Conservation (phyloP, 352 stramenopile genomes). For the Globisporangium recalcitrans region DNA sequence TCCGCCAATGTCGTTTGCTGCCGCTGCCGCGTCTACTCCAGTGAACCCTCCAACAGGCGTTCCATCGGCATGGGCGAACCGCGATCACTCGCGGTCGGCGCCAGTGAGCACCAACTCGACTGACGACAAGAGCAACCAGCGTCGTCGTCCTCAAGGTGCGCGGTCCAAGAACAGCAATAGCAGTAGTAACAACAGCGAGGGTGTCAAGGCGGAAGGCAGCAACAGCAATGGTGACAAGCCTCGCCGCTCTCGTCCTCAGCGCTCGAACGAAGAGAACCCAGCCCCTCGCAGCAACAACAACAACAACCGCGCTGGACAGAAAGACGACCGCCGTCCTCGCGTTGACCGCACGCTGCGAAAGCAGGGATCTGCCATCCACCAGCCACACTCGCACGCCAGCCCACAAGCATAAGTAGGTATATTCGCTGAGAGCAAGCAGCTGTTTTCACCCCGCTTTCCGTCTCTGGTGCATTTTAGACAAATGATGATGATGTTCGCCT, state of each 20-base stretch:
- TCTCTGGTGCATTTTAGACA: slow-evolving; percentile 9
- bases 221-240: slow-evolving; percentile 22
- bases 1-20: slow-evolving; percentile 50
- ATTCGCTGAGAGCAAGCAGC: not conserved
- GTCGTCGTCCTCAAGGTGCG: slow-evolving; percentile 29
- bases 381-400: slow-evolving; percentile 19
- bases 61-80: slow-evolving; percentile 20
- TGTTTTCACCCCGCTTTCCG: no score
- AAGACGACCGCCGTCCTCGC: slow-evolving; percentile 37
- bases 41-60: slow-evolving; percentile 2
- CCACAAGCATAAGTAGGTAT: slow-evolving; percentile 12
- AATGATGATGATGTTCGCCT: slow-evolving; percentile 4
- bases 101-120: slow-evolving; percentile 16
- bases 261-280: slow-evolving; percentile 25
- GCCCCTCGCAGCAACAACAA: slow-evolving; percentile 18
- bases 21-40: slow-evolving; percentile 20
- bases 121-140: slow-evolving; percentile 23
- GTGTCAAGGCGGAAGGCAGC: not conserved
- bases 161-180: slow-evolving; percentile 33
- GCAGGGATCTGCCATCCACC: slow-evolving; percentile 25
- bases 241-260: slow-evolving; percentile 27
- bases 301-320: slow-evolving; percentile 16
- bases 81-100: slow-evolving; percentile 21
- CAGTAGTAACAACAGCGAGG: slow-evolving; percentile 18
- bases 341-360: slow-evolving; percentile 35